Percentiles rank a stretch among this genome's conserved stretches.
Evolutionary conservation across 352 stramenopile species (phyloP).

Genomic region (Globisporangium ultimum): DNA sequence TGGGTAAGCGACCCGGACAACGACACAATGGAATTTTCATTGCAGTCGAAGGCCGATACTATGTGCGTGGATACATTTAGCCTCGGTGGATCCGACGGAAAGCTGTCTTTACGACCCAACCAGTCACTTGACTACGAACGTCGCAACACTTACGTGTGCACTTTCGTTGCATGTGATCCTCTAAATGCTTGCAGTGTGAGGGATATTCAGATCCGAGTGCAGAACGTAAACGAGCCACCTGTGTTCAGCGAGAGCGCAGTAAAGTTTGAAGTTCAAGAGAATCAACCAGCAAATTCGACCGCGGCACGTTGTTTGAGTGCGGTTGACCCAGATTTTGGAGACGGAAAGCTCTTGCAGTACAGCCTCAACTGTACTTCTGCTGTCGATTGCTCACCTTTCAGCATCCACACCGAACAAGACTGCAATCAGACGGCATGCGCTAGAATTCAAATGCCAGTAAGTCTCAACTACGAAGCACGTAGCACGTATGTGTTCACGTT

Average conservation of each 20-base stretch:
- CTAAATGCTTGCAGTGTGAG: conserved; percentile 38
- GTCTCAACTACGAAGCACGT: conserved; percentile 42
- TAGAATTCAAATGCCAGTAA: conserved; percentile 27
- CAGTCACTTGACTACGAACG: conserved; percentile 39
- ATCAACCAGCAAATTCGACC: conserved; percentile 9
- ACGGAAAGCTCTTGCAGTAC: conserved; percentile 36
- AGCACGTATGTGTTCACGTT: conserved; percentile 36
- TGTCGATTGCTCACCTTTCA: conserved; percentile 35
- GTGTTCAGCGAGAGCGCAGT: conserved; percentile 26
- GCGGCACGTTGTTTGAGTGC: conserved; percentile 38
- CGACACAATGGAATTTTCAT: conserved; percentile 37
- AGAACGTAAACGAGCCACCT: conserved; percentile 53
- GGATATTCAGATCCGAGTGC: conserved; percentile 39
- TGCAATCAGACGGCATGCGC: conserved; percentile 34
- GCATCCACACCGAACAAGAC: conserved; percentile 30
- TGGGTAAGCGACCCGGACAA: conserved; percentile 39
- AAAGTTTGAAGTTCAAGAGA: conserved; percentile 40
- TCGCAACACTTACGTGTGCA: conserved; percentile 37
- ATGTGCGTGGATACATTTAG: conserved; percentile 50
- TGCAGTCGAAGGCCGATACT: conserved; percentile 50
- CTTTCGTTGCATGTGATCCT: conserved; percentile 47
- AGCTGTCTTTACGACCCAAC: conserved; percentile 25
- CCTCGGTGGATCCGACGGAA: conserved; percentile 22
- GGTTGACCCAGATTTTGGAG: conserved; percentile 38
- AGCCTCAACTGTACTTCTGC: conserved; percentile 25